A percentile compares a stretch with the other conserved stretches of the same genome.
Conservation (phyloP, 2,329 filamentous ascomycete genomes). For the Fusarium equiseti region DNA sequence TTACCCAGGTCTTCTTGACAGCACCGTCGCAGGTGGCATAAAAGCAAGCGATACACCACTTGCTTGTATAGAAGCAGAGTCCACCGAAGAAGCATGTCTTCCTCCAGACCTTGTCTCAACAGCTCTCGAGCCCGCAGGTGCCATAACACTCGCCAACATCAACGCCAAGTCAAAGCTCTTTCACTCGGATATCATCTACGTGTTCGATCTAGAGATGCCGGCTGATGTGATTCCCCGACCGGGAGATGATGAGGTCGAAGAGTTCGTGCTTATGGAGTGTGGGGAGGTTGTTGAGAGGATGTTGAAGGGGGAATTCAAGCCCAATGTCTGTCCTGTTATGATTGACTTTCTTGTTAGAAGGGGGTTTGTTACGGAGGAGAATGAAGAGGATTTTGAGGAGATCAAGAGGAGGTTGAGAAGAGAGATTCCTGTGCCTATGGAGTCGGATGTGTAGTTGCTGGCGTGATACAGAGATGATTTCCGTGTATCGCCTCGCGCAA, state of each 20-base stretch:
- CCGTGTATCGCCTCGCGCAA: too few relatives aligned
- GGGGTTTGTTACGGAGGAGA: constrained; percentile 77
- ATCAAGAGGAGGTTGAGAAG: constrained; percentile 65
- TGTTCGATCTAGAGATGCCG: constrained; percentile 80
- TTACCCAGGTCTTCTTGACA: constrained; percentile 81
- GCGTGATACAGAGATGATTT: neutral
- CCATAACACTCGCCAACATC: constrained; percentile 53
- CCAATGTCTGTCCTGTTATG: constrained; percentile 82
- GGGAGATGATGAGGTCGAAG: constrained; percentile 81
- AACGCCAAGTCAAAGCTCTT: constrained; percentile 46
- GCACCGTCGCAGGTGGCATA: constrained; percentile 83
- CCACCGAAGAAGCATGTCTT: constrained; percentile 75
- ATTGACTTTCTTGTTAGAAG: constrained; percentile 86
- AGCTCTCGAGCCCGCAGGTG: constrained; percentile 47
- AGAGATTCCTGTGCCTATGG: constrained; percentile 56
- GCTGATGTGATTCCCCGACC: constrained; percentile 71
- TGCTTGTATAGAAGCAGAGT: constrained; percentile 77
- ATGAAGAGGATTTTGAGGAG: constrained; percentile 78
- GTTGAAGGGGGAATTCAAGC: constrained; percentile 80
- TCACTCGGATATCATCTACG: constrained; percentile 65
- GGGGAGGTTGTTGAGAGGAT: constrained; percentile 71
- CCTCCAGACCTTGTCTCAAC: constrained; percentile 45
- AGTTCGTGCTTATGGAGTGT: constrained; percentile 76
- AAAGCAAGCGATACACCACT: constrained; percentile 74
- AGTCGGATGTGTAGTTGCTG: constrained; percentile 29